Conservation (phyloP, 2,329 filamentous ascomycete species). For the Cercospora sp. region DNA sequence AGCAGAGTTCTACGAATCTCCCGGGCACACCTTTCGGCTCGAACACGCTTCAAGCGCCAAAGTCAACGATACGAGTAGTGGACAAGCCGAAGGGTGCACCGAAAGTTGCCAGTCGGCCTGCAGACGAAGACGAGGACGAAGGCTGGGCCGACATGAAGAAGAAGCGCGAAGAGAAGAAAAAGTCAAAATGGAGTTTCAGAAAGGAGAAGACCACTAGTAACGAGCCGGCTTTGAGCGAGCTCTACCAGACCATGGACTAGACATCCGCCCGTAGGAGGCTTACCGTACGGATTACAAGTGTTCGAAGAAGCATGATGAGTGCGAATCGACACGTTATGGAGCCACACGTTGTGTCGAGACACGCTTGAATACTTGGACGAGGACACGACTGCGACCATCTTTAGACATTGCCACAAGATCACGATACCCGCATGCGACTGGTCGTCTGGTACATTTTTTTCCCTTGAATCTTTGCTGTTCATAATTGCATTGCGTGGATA, state of each 20-base stretch:
- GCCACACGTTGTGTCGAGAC: neutral
- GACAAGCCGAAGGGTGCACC: constrained; percentile 41
- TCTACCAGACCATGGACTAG: constrained; percentile 35
- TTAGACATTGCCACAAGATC: constrained; percentile 1
- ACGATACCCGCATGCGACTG: neutral
- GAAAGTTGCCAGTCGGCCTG: constrained; percentile 24
- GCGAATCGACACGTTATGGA: neutral
- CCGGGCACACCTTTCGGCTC: constrained; percentile 26
- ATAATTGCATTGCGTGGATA: constrained; percentile 23
- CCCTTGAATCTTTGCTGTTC: constrained; percentile 12
- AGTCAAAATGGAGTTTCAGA: constrained; percentile 31
- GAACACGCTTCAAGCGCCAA: constrained; percentile 24
- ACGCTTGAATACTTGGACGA: neutral
- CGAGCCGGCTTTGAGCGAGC: constrained; percentile 31
- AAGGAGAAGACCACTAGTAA: constrained; percentile 29
- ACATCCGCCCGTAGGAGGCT: neutral
- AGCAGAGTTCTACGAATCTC: constrained; percentile 26
- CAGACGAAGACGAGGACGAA: constrained; percentile 39
- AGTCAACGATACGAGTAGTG: constrained; percentile 39
- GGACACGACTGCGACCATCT: constrained; percentile 5
- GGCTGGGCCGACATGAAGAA: constrained; percentile 39
- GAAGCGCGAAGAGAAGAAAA: constrained; percentile 40
- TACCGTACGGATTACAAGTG: neutral
- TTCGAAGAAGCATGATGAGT: neutral
- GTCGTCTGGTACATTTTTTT: neutral